Evolutionary conservation across 805 yeast species (phyloP), one percentile per base, ranked within the genome.

Genomic region (Candida andamanensis): DNA sequence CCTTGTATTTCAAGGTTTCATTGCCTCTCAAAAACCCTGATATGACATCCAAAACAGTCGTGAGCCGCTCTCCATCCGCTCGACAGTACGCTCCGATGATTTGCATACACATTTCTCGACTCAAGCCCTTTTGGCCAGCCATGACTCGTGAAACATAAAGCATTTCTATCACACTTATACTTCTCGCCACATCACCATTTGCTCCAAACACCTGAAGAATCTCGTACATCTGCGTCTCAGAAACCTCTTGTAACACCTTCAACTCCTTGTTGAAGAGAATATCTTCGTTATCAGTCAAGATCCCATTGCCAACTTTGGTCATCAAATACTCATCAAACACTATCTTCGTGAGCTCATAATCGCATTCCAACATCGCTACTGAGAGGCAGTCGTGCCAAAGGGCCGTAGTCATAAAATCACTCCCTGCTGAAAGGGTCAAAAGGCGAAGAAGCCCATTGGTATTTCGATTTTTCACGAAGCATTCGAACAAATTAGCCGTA

Each of bases 151-250:
- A 64, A 5, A 64, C 36, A 37, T 45, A 60, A 33, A 60, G 65
- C 2, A 28, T 17, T 35, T 66, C 68, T 9, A 66, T 54, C 10
- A 64, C 42, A 5, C 47, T 34, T 7, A 61, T 35, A 2, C 66
- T 52, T 52, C 52, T 56, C 11, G 48, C 29, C 5, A 62, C 59
- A 39, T 66, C 72, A 5, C 72, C 72, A 30, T 56, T 46, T 4
- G 47, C 36, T 2, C 66, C 44, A 8, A 65, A 46, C 1, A 53
- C 44, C 20, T 55, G 60, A 17, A 66, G 45, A 5, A 60, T 50
- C 29, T 46, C 50, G 19, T 40, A 35, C 5, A 60, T 39, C 20
- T 53, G 40, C 3, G 37, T 29, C 12, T 54, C 58, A 8, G 44
- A 49, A 4, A 60, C 28, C 1, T 56, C 39, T 15, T 35, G 33